Conservation (phyloP, 2,329 filamentous ascomycete genomes). For the Zymoseptoria crescenta region DNA sequence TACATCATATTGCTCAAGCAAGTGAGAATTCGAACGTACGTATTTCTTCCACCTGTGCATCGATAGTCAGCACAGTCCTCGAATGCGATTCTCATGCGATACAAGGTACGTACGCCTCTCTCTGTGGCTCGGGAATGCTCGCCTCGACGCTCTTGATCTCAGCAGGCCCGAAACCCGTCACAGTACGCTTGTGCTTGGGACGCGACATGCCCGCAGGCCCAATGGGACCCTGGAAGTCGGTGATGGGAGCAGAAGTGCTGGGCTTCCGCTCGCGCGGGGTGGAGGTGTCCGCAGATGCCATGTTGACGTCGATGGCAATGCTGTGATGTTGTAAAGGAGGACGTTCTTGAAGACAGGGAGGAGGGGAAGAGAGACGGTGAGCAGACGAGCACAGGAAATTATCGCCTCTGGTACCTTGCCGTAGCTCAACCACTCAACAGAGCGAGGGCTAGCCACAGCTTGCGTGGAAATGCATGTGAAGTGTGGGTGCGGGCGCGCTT, state of each 20-base stretch:
- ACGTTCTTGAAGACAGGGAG: background rate
- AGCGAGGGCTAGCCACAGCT: background rate
- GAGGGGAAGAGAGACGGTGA: background rate
- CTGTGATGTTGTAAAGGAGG: background rate
- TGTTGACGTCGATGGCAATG: constrained; percentile 4
- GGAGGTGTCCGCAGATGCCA: constrained; percentile 25
- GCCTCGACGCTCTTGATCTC: constrained; percentile 95
- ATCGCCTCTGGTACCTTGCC: background rate
- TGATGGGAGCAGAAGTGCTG: constrained; percentile 73
- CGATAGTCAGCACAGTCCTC: constrained; percentile 11
- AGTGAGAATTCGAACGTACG: constrained; percentile 34
- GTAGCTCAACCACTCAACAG: background rate
- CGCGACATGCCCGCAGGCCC: constrained; percentile 73
- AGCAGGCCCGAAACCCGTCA: constrained; percentile 79
- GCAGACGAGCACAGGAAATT: background rate
- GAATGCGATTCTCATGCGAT: background rate
- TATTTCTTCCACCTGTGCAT: constrained; percentile 51
- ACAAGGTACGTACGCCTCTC: constrained; percentile 60
- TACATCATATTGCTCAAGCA: background rate
- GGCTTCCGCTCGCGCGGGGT: constrained; percentile 64
- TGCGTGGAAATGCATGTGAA: background rate
- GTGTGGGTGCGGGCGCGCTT: background rate
- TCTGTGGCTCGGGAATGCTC: constrained; percentile 79
- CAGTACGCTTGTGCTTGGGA: constrained; percentile 96
- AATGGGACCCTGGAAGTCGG: constrained; percentile 77